These are phyloP conservation scores for Candida ulmi DNA, from an alignment of 805 yeast genomes.

Conservation along the genomic window DNA sequence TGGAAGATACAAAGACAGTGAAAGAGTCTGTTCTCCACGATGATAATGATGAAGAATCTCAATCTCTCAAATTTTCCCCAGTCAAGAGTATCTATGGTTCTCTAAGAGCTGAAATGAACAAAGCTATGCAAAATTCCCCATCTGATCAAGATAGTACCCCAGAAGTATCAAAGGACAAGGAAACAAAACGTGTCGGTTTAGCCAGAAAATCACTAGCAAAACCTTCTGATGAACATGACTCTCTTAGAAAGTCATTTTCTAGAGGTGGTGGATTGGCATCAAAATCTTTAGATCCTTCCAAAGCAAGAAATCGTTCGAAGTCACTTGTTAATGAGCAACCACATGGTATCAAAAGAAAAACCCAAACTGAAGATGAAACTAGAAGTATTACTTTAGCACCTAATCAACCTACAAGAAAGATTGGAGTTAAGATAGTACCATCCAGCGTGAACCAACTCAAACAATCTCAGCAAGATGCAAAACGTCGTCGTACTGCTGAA, in stretches of 20 bases:
- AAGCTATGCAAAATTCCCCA: slow-evolving; percentile 8
- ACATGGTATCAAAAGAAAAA: slow-evolving; percentile 9
- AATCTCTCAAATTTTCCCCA: slow-evolving; percentile 17
- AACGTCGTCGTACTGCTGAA: slow-evolving; percentile 23
- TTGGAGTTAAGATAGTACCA: slow-evolving; percentile 19
- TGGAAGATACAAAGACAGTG: not conserved
- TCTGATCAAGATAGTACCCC: not conserved
- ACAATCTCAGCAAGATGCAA: slow-evolving; percentile 14
- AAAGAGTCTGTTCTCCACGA: not conserved
- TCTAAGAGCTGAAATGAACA: slow-evolving; percentile 20
- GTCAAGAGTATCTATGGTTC: slow-evolving; percentile 23
- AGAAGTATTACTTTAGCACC: not conserved
- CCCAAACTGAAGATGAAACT: slow-evolving; percentile 18
- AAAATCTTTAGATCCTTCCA: slow-evolving; percentile 13
- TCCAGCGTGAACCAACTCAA: slow-evolving; percentile 12
- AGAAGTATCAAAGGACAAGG: not conserved
- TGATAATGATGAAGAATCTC: not conserved
- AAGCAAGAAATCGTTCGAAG: slow-evolving; percentile 14
- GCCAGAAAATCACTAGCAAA: slow-evolving; percentile 20
- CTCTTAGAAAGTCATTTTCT: slow-evolving; percentile 13
- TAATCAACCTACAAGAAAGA: slow-evolving; percentile 18
- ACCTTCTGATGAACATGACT: slow-evolving; percentile 13
- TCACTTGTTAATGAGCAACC: slow-evolving; percentile 12
- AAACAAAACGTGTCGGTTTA: slow-evolving; percentile 6
- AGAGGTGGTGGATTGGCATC: slow-evolving; percentile 18